Conservation (phyloP, 164 flowering plant species). For the Piper betle region DNA sequence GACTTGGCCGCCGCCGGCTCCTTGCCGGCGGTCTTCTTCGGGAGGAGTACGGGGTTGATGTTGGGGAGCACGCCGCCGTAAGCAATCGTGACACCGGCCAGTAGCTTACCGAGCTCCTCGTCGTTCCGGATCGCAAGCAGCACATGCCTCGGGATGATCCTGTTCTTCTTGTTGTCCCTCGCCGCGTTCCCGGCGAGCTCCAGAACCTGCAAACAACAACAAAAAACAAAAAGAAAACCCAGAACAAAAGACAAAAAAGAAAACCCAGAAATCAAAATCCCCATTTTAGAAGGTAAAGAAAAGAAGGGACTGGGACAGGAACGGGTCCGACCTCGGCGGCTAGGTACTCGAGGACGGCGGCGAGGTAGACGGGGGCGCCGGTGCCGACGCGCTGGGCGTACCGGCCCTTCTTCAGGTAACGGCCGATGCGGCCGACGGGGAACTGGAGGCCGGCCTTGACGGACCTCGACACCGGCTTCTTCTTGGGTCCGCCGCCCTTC, state of each 20-base stretch:
- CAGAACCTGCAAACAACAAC: slow-evolving; percentile 12
- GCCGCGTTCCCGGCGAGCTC: slow-evolving; percentile 35
- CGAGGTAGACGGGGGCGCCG: slow-evolving; percentile 49
- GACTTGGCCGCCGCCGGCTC: neutral
- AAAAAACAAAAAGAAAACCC: neutral
- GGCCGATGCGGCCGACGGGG: slow-evolving; percentile 44
- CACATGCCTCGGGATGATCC: slow-evolving; percentile 25
- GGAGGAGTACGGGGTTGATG: slow-evolving; percentile 22
- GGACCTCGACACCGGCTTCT: slow-evolving; percentile 33
- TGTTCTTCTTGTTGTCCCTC: slow-evolving; percentile 28
- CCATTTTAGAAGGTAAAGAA: no score
- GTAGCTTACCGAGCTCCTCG: slow-evolving; percentile 23
- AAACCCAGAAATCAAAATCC: neutral
- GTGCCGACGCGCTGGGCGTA: slow-evolving; percentile 35
- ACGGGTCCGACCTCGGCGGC: slow-evolving; percentile 41
- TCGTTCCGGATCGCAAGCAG: slow-evolving; percentile 27
- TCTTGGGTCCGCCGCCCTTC: slow-evolving; percentile 16
- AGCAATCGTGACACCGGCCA: slow-evolving; percentile 23
- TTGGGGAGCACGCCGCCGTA: slow-evolving; percentile 26
- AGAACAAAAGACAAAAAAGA: no score
- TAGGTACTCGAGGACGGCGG: slow-evolving; percentile 52
- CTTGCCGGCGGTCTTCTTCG: slow-evolving; percentile 13
- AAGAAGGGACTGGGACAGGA: no score
- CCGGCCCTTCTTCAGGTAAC: slow-evolving; percentile 42
- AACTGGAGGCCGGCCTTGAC: slow-evolving; percentile 48